Percentiles rank a stretch among this genome's conserved stretches.
Conservation (phyloP, 2,329 filamentous ascomycete genomes). For the Monilinia polystroma region DNA sequence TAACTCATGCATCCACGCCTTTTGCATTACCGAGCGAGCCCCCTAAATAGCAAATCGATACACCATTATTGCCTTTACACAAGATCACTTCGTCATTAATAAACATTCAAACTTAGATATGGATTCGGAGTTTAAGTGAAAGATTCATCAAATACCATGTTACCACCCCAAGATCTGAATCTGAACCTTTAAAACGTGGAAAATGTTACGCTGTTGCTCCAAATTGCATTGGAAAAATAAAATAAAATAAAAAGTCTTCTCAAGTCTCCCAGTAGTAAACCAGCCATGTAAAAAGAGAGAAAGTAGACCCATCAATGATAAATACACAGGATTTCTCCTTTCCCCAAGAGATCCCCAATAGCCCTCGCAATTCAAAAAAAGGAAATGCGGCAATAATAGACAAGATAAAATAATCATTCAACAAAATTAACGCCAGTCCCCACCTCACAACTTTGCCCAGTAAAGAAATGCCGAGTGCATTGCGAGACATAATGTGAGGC, state of each 20-base stretch:
- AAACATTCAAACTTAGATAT: neutral
- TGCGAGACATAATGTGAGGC: slow-evolving; percentile 8
- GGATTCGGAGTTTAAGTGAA: neutral
- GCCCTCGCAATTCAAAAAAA: neutral
- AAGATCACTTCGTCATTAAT: neutral
- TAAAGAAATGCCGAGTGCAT: neutral
- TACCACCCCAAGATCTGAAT: neutral
- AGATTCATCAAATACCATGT: neutral
- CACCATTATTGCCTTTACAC: too few relatives aligned
- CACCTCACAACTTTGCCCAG: slow-evolving; percentile 12
- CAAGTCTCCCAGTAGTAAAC: slow-evolving; percentile 3
- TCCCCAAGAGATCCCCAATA: slow-evolving; percentile 1
- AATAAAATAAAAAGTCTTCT: neutral
- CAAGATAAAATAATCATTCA: slow-evolving; percentile 13
- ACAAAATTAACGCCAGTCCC: slow-evolving; percentile 11
- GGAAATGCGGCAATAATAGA: slow-evolving; percentile 11
- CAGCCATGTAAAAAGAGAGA: slow-evolving; percentile 1
- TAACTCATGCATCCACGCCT: too few relatives aligned
- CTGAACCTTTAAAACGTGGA: neutral
- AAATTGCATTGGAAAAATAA: neutral
- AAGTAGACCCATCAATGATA: slow-evolving; percentile 11
- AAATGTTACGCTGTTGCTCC: neutral
- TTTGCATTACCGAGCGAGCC: too few relatives aligned
- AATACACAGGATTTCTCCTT: slow-evolving; percentile 15
- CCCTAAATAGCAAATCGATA: neutral